phyloP scores from a whole-genome alignment of 768 basidiomycete genomes.

The Auriscalpium microsporum region DNA sequence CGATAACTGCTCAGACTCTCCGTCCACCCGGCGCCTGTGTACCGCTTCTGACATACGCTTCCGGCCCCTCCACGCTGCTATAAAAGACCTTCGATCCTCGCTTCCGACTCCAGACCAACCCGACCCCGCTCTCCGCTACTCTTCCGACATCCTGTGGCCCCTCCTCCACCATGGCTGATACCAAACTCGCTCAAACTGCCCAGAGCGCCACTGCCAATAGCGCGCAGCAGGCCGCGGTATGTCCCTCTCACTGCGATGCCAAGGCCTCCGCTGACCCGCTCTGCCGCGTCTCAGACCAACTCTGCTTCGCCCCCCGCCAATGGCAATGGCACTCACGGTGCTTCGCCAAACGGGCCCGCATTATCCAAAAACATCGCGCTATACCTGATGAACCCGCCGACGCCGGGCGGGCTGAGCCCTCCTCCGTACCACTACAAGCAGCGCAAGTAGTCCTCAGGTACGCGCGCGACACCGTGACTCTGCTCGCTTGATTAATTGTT shows the following conservation, averaged over 20 bases:
- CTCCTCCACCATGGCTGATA: too few relatives aligned
- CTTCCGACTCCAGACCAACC: neutral
- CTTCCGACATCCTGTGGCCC: neutral
- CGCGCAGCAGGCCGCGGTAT: too few relatives aligned
- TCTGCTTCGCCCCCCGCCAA: too few relatives aligned
- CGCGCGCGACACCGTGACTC: neutral
- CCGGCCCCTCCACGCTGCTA: neutral
- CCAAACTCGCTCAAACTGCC: too few relatives aligned
- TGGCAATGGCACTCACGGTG: neutral
- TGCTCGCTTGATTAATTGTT: neutral
- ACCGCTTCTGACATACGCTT: neutral
- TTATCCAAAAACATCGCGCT: constrained; percentile 3
- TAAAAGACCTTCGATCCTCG: neutral
- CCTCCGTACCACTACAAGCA: constrained; percentile 13
- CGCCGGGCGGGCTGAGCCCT: constrained; percentile 15
- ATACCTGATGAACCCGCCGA: constrained; percentile 8
- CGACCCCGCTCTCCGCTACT: neutral
- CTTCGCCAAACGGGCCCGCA: neutral
- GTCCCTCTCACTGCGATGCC: too few relatives aligned
- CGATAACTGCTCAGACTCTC: neutral
- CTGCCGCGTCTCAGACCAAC: too few relatives aligned
- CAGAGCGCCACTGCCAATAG: too few relatives aligned
- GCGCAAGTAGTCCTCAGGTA: constrained; percentile 5
- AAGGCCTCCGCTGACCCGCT: too few relatives aligned
- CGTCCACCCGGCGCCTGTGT: neutral